Evolutionary conservation across 305 asterid genomes (phyloP).

Genomic region (Lippia alba): DNA sequence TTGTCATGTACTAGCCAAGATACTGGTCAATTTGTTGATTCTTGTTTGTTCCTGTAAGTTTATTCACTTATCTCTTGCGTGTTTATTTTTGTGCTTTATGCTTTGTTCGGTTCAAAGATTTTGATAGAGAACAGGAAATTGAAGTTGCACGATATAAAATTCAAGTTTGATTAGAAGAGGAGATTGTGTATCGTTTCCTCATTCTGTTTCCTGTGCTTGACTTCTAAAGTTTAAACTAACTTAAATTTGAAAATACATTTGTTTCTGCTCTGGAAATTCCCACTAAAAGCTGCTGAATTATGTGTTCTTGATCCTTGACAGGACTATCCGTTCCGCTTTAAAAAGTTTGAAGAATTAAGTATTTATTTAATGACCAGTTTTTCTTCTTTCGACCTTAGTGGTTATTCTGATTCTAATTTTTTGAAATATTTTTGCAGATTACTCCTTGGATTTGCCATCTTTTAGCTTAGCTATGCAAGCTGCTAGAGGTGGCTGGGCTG

Average conservation of each 20-base stretch:
- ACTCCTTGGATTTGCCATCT: constrained; percentile 25
- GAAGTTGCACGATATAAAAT: too few species aligned
- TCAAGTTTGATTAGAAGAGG: too few species aligned
- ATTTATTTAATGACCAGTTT: neutral
- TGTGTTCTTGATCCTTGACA: neutral
- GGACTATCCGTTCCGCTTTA: neutral
- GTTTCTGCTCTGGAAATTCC: neutral
- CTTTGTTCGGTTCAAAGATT: too few species aligned
- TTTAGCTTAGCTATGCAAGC: constrained; percentile 61
- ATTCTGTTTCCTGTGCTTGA: too few species aligned
- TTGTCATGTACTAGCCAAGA: too few species aligned
- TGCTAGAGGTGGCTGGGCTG: constrained; percentile 64
- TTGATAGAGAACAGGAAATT: too few species aligned
- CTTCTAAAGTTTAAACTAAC: neutral
- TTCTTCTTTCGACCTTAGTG: neutral
- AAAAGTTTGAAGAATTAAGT: neutral
- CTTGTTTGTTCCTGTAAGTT: neutral
- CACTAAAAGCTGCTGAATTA: neutral
- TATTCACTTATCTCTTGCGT: neutral
- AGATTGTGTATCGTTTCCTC: too few species aligned
- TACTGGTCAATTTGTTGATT: too few species aligned
- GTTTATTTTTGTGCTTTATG: neutral
- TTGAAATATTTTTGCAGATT: constrained; percentile 27
- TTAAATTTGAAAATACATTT: neutral
- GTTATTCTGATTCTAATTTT: neutral